Base-by-base conservation (phyloP, 495 filamentous ascomycete species). In the Podospora conica region DNA sequence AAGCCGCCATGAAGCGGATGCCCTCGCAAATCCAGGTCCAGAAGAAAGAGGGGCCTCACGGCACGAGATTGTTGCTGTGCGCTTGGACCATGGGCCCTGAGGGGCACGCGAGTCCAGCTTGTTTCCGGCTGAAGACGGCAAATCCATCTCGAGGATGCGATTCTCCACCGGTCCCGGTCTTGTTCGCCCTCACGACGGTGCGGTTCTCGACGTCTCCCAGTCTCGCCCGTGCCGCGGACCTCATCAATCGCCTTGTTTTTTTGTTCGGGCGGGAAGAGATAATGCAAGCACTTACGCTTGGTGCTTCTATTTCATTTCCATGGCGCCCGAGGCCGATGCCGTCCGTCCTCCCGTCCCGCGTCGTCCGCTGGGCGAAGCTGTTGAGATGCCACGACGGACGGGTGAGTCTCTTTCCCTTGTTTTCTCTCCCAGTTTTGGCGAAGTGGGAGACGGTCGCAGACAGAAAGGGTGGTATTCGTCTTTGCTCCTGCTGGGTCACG, bases 241-340 rank as follows among this genome's bases (percentile, higher is more conserved):
- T 10, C 23, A 10, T 53, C 60, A 8, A n/a, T 33, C 55, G 21
- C 53, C 60, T 48, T 15, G 24, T n/a, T 60, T 20, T 28, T 31
- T 29, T 54, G 15, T 3, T 24, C 31, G 23, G 11, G 27, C 27
- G 58, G 60, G 21, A 48, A 56, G 18, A 63, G 61, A 61, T 54
- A 54, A 66, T 63, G 65, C 65, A 67, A 62, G 65, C 65, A 67
- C 65, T 67, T 67, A 53, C 57, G 29, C 60, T 58, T 40, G 23
- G 25, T 48, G 53, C 24, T 29, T 57, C 23, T 15, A 40, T 29
- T 53, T 23, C 23, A 55, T 27, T 33, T 61, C 24, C 15, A 27
- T 20, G 53, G 40, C 61, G 48, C 31, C 54, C 40, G 22, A 11
- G 53, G 53, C 48, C 53, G 61, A n/a, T 48, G 40, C 40, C 40